These are phyloP conservation scores for Paramecium biaurelia DNA, from an alignment of 73 alveolate species.

Conservation along the genomic window DNA sequence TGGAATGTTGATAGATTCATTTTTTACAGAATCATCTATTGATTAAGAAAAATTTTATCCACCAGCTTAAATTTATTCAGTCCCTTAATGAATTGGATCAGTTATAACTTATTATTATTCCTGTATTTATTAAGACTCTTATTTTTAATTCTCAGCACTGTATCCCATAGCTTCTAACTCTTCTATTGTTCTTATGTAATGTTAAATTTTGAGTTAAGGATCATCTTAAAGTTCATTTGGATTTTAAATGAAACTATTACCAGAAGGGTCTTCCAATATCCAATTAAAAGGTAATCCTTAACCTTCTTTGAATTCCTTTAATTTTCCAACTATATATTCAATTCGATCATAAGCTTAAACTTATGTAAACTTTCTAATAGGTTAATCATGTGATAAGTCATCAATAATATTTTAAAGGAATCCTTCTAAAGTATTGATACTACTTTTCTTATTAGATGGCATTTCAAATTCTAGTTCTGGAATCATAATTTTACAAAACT, in stretches of 20 bases:
- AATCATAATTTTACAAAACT: slow-evolving; percentile 76
- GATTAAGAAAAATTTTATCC: slow-evolving; percentile 62
- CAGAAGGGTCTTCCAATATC: slow-evolving; percentile 95
- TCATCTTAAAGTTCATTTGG: slow-evolving; percentile 94
- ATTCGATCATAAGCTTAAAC: slow-evolving; percentile 83
- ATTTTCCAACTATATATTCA: slow-evolving; percentile 76
- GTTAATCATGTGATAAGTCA: slow-evolving; percentile 81
- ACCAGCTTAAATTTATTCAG: slow-evolving; percentile 65
- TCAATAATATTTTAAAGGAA: slow-evolving; percentile 80
- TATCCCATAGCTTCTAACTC: slow-evolving; percentile 87
- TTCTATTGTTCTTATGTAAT: slow-evolving; percentile 78
- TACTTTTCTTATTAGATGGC: slow-evolving; percentile 95
- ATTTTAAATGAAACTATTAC: slow-evolving; percentile 90
- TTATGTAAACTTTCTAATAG: slow-evolving; percentile 84
- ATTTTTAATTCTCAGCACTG: slow-evolving; percentile 52
- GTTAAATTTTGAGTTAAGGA: slow-evolving; percentile 71
- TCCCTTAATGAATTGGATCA: slow-evolving; percentile 31
- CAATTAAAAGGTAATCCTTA: slow-evolving; percentile 87
- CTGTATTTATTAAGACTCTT: background rate
- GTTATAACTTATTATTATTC: background rate
- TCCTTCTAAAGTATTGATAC: slow-evolving; percentile 95
- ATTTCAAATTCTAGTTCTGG: slow-evolving; percentile 94
- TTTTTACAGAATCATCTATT: slow-evolving; percentile 67
- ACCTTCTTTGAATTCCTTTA: slow-evolving; percentile 78
- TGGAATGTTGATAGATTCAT: slow-evolving; percentile 69